Evolutionary conservation across 108 stramenopile species (phyloP).

Genomic region (Conticribra weissflogii): DNA sequence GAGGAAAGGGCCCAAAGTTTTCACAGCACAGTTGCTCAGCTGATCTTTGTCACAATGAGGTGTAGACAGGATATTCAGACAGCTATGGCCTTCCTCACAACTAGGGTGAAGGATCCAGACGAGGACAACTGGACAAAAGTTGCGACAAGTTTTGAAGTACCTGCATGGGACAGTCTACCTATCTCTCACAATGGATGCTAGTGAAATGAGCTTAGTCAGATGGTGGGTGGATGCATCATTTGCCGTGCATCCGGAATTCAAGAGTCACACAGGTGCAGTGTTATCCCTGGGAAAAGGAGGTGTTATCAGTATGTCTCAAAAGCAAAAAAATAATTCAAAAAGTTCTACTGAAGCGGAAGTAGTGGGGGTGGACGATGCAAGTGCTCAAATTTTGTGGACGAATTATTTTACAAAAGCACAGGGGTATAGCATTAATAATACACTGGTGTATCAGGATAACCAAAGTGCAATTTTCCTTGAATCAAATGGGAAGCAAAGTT

Average conservation of each 20-base stretch:
- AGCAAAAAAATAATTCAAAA: neutral
- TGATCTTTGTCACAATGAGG: neutral
- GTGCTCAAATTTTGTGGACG: neutral
- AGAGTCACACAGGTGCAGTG: neutral
- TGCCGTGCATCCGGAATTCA: neutral
- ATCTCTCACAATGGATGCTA: neutral
- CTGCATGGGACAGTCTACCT: neutral
- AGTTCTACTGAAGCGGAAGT: neutral
- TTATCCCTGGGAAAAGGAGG: neutral
- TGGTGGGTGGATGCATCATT: slow-evolving; percentile 1
- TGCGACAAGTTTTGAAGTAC: neutral
- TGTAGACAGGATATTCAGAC: neutral
- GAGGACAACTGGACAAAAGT: neutral
- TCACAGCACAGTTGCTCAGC: neutral
- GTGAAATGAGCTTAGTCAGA: neutral
- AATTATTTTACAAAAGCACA: neutral
- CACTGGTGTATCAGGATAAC: neutral
- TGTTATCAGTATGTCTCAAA: neutral
- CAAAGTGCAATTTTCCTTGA: too few relatives aligned
- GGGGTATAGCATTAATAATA: neutral
- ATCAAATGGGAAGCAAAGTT: neutral
- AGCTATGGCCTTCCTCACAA: neutral
- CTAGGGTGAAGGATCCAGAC: neutral
- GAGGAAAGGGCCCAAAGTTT: neutral
- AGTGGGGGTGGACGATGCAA: neutral